A percentile compares a stretch with the other conserved stretches of the same genome.
phyloP scores from a whole-genome alignment of 2,329 filamentous ascomycete genomes.

The Sclerotinia minor region DNA sequence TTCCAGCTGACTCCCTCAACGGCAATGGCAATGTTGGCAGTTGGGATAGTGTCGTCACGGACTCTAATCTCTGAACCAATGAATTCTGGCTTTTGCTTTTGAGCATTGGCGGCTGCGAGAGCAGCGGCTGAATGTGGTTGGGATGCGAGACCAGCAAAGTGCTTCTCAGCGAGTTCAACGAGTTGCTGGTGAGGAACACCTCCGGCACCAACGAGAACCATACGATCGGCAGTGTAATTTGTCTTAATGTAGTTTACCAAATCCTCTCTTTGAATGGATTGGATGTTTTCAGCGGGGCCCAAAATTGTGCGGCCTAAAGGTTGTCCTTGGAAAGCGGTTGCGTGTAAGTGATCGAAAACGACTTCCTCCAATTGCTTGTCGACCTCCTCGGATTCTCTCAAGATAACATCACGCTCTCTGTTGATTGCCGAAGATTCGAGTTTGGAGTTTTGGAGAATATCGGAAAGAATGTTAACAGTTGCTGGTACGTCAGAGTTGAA shows the following conservation, averaged over 20 bases:
- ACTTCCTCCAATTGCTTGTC: constrained; percentile 99
- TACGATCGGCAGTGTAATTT: constrained; percentile 99
- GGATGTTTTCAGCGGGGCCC: constrained; percentile 96
- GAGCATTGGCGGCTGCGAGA: constrained; percentile 62
- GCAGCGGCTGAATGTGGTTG: constrained; percentile 74
- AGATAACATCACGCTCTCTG: constrained; percentile 97
- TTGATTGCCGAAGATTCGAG: constrained; percentile 91
- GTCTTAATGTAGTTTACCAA: constrained; percentile 96
- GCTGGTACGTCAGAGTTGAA: constrained; percentile 98
- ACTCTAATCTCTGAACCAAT: constrained; percentile 94
- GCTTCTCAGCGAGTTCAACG: constrained; percentile 93
- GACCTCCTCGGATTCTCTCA: constrained; percentile 98
- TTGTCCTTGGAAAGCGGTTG: constrained; percentile 95
- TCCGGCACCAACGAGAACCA: constrained; percentile 96
- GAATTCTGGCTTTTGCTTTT: constrained; percentile 90
- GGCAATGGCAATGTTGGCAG: constrained; percentile 96
- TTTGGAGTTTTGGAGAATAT: constrained; percentile 99
- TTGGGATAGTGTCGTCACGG: constrained; percentile 92
- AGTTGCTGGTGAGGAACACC: constrained; percentile 92
- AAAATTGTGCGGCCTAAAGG: constrained; percentile 96
- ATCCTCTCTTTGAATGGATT: constrained; percentile 89
- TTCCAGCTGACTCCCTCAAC: constrained; percentile 99
- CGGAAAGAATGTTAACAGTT: constrained; percentile 96
- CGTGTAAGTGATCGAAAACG: constrained; percentile 98
- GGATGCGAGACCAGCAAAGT: constrained; percentile 79